These are phyloP conservation scores for Agrocybe praecox DNA, from an alignment of 768 basidiomycete genomes.

Conservation along the genomic window DNA sequence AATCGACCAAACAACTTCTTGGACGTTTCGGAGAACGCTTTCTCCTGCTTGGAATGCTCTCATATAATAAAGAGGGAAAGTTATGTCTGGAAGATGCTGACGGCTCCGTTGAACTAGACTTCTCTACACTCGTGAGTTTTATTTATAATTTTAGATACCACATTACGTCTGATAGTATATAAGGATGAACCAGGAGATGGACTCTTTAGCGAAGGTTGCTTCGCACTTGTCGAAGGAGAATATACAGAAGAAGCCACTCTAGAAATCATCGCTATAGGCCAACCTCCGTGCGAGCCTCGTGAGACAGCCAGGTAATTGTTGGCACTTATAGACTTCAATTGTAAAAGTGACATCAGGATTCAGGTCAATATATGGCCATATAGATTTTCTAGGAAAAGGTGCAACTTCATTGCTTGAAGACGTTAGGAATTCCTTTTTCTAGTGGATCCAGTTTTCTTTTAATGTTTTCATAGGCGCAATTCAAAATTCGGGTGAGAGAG, in stretches of 20 bases:
- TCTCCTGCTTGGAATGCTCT: constrained; percentile 90
- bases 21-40: constrained; percentile 91
- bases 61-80: constrained; percentile 87
- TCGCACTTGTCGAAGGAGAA: constrained; percentile 94
- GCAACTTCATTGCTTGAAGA: constrained; percentile 90
- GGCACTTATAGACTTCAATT: background rate
- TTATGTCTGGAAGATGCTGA: constrained; percentile 93
- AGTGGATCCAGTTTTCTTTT: constrained; percentile 3
- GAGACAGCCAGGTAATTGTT: constrained; percentile 72
- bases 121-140: constrained; percentile 75
- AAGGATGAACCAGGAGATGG: constrained; percentile 93
- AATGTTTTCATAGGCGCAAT: constrained; percentile 51
- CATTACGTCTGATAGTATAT: background rate
- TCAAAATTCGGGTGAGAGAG: constrained; percentile 60
- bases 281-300: constrained; percentile 94
- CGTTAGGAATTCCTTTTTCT: constrained; percentile 45
- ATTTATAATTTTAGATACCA: background rate
- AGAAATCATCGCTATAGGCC: constrained; percentile 91
- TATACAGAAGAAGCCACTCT: constrained; percentile 92
- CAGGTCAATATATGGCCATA: constrained; percentile 90
- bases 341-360: constrained; percentile 10
- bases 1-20: constrained; percentile 93
- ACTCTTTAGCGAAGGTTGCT: constrained; percentile 93
- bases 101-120: constrained; percentile 86
- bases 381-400: constrained; percentile 96